Base-by-base conservation (phyloP, 2,329 filamentous ascomycete genomes). In the Hysterium pulicare region DNA sequence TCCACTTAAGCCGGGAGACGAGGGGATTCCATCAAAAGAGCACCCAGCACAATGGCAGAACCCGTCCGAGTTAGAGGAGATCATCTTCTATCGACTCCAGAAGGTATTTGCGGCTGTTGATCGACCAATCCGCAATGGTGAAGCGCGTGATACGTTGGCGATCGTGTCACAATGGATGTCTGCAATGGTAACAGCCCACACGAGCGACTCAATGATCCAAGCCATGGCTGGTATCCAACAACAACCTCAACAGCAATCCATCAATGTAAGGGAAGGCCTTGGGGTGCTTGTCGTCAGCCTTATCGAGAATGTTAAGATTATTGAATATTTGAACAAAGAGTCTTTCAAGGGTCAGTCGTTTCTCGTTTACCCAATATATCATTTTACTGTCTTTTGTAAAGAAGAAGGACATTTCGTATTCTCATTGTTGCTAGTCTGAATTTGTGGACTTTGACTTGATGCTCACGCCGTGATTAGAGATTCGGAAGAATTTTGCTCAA, bases 191-290 rank as follows among this genome's bases (percentile, higher is more conserved):
- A 61, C 61, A 7, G 62, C 64, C 38, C 63, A 67, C 35, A 65
- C 63, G 8, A 66, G 55, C 47, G 62, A 68, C 31, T 62, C 62
- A 9, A 63, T 69, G 56, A 59, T 68, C 21, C 61, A 69, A 30
- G 65, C 64, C 28, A 65, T 69, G 54, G 46, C 13, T 61, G 71
- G 64, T 8, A 62, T 64, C 19, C 58, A 62, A 72, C 76, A 30
- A 65, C 74, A 40, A 72, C 77, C 28, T 68, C 76, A 40, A 64
- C 74, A 28, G 61, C 73, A 82, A 23, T 81, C 84, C 38, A 77
- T 82, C 69, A 79, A 76, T 33, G 72, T 82, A 2, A 75, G 80
- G 16, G 78, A 81, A 34, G 83, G 81, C 0, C 77, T 87, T 46
- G 78, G 83, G 2, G 76, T 83, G 57, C 69, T 87, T 15, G 65